Base-by-base conservation (phyloP, 2,329 filamentous ascomycete species). In the Colletotrichum higginsianum region DNA sequence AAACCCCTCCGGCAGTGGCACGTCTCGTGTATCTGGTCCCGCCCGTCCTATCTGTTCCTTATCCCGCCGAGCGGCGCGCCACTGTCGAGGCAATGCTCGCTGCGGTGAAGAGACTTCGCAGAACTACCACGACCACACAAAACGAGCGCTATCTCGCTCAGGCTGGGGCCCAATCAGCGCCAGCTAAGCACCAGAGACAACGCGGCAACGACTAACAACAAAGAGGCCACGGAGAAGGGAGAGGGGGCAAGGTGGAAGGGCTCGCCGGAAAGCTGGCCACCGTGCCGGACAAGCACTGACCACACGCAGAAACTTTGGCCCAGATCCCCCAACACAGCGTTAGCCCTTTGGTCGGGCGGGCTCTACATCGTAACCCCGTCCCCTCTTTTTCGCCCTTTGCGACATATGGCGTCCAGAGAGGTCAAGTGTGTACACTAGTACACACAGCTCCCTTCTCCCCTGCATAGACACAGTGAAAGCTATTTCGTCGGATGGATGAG, bases 401-500 rank as follows among this genome's bases (percentile, higher is more conserved):
- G 30, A 66, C 52, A 46, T 44, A 58, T 53, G 47, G 61, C 30
- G 47, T 40, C 46, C 58, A 61, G n/a, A 23, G 46, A 35, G 30
- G 30, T 30, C 30, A 30, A 38, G 60, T 35, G 16, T 50, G 21
- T 38, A 16, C 44, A 47, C 30, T 35, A 35, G 30, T 35, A 35
- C 30, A 35, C 30, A 44, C n/a, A 61, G 50, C 21, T 35, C 42
- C 35, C 35, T 18, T 21, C 16, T 21, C 12, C 61, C 50, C 50
- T 64, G 61, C 35, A 44, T 35, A 38, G 8, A 18, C 38, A 64
- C 49, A 44, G 38, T 64, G 38, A 30, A 55, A 44, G 23, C 44
- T 15, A 55, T 56, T 61, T 68, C 58, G 66, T 71, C 68, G 65
- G 68, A 71, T 68, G 52, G 68, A 71, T 68, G 52, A 63, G 47